These are phyloP conservation scores for Hawksworthiomyces lignivorus DNA, from an alignment of 2,329 filamentous ascomycete species.

Conservation along the genomic window DNA sequence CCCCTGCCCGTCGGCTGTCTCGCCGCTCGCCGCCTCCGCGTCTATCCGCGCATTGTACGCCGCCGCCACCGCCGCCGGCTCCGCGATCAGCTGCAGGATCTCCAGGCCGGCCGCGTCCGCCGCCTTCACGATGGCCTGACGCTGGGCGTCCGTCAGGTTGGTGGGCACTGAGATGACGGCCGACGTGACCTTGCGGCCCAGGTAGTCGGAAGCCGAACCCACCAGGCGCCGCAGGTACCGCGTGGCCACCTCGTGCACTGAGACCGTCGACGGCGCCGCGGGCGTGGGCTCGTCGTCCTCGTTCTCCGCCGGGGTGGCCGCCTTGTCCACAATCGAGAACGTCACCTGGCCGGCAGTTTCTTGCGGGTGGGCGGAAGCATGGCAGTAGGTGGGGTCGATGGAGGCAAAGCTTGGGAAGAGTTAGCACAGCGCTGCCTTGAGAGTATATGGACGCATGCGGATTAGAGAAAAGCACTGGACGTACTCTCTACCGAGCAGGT, in stretches of 20 bases:
- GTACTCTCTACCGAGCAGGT: slow-evolving; percentile 91
- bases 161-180: slow-evolving; percentile 91
- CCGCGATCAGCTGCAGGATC: slow-evolving; percentile 84
- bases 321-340: slow-evolving; percentile 77
- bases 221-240: slow-evolving; percentile 78
- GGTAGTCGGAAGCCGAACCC: slow-evolving; percentile 78
- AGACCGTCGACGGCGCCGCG: slow-evolving; percentile 54
- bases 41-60: slow-evolving; percentile 86
- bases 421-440: not conserved
- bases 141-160: slow-evolving; percentile 84
- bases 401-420: slow-evolving; percentile 68
- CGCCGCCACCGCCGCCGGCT: slow-evolving; percentile 81
- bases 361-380: slow-evolving; percentile 84
- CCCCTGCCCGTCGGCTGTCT: slow-evolving; percentile 70
- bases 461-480: slow-evolving; percentile 20
- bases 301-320: slow-evolving; percentile 50
- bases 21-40: slow-evolving; percentile 77
- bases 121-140: slow-evolving; percentile 67
- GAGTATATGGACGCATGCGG: not conserved
- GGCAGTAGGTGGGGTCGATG: slow-evolving; percentile 92
- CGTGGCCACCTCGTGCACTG: slow-evolving; percentile 73
- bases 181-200: slow-evolving; percentile 79
- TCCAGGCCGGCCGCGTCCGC: slow-evolving; percentile 77
- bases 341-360: slow-evolving; percentile 64
- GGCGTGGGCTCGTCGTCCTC: slow-evolving; percentile 15